Conservation (phyloP, 345 rosid genomes). For the Bruguiera sexangula region DNA sequence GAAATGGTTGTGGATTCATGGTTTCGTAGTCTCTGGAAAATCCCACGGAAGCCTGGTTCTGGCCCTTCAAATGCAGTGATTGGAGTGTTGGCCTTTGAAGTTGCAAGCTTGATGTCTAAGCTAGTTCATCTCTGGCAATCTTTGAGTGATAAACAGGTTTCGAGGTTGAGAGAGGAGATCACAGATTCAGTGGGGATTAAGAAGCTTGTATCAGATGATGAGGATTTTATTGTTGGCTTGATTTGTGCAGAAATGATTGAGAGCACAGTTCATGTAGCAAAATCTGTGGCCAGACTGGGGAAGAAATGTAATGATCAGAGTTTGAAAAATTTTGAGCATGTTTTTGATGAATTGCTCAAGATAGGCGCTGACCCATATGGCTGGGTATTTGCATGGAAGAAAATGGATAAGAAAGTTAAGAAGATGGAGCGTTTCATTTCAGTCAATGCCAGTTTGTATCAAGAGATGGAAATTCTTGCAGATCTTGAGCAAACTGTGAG, state of each 20-base stretch:
- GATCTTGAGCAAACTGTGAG: slow-evolving; percentile 74
- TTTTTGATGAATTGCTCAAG: slow-evolving; percentile 53
- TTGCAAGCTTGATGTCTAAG: slow-evolving; percentile 83
- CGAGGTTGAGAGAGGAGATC: slow-evolving; percentile 70
- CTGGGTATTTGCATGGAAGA: slow-evolving; percentile 69
- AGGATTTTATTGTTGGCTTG: slow-evolving; percentile 52
- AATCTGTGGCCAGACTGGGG: slow-evolving; percentile 70
- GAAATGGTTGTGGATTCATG: slow-evolving; percentile 83
- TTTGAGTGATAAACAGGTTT: slow-evolving; percentile 74
- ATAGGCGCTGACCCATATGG: slow-evolving; percentile 58
- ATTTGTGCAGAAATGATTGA: slow-evolving; percentile 73
- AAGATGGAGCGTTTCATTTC: slow-evolving; percentile 83
- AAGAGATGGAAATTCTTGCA: slow-evolving; percentile 82
- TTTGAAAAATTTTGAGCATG: slow-evolving; percentile 58
- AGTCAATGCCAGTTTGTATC: slow-evolving; percentile 66
- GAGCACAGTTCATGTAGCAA: slow-evolving; percentile 52
- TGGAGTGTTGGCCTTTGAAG: slow-evolving; percentile 85
- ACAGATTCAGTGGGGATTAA: slow-evolving; percentile 56
- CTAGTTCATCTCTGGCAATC: slow-evolving; percentile 89
- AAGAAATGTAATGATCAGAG: slow-evolving; percentile 62
- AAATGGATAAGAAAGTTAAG: slow-evolving; percentile 80
- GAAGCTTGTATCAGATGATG: slow-evolving; percentile 84
- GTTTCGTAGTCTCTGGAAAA: slow-evolving; percentile 80
- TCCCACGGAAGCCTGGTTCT: slow-evolving; percentile 52
- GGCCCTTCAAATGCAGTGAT: slow-evolving; percentile 55